Conservation (phyloP, 768 basidiomycete genomes). For the Mycena belliarum region DNA sequence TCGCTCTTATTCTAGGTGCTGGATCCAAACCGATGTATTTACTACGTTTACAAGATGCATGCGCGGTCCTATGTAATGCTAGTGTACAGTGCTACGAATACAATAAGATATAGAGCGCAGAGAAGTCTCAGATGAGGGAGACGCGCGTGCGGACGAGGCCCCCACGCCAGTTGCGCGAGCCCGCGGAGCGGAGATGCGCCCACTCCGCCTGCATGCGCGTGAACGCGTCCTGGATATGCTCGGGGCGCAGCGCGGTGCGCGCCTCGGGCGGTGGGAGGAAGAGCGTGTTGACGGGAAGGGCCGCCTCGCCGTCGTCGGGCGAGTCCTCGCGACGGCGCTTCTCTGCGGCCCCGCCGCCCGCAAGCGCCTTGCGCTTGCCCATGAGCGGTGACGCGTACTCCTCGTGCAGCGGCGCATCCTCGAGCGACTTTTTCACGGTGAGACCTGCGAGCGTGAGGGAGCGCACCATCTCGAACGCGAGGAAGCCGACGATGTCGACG, state of each 20-base stretch:
- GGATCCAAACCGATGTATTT: slow-evolving; percentile 11
- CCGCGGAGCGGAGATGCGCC: slow-evolving; percentile 78
- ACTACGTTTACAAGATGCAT: slow-evolving; percentile 11
- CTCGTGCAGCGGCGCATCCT: slow-evolving; percentile 68
- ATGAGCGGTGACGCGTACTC: slow-evolving; percentile 65
- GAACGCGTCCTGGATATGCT: slow-evolving; percentile 92
- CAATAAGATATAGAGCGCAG: slow-evolving; percentile 23
- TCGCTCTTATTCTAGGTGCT: slow-evolving; percentile 70
- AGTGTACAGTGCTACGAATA: slow-evolving; percentile 27
- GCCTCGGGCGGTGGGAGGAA: slow-evolving; percentile 85
- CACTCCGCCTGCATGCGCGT: slow-evolving; percentile 87
- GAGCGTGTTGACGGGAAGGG: slow-evolving; percentile 67
- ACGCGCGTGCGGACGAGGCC: slow-evolving; percentile 79
- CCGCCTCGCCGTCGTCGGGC: slow-evolving; percentile 64
- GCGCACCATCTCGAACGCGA: slow-evolving; percentile 96
- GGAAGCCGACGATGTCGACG: slow-evolving; percentile 94
- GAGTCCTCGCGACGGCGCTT: slow-evolving; percentile 58
- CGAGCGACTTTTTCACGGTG: slow-evolving; percentile 77
- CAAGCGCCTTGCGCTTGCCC: slow-evolving; percentile 66
- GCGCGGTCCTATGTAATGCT: slow-evolving; percentile 24
- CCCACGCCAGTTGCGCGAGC: slow-evolving; percentile 88
- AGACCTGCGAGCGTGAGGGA: slow-evolving; percentile 88
- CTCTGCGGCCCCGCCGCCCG: slow-evolving; percentile 48
- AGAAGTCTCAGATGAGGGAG: slow-evolving; percentile 61
- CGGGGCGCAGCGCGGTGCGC: slow-evolving; percentile 72